Evolutionary conservation across 2,329 filamentous ascomycete genomes (phyloP), one percentile per base, ranked within the genome.

Genomic region (Fusarium kyushuense): DNA sequence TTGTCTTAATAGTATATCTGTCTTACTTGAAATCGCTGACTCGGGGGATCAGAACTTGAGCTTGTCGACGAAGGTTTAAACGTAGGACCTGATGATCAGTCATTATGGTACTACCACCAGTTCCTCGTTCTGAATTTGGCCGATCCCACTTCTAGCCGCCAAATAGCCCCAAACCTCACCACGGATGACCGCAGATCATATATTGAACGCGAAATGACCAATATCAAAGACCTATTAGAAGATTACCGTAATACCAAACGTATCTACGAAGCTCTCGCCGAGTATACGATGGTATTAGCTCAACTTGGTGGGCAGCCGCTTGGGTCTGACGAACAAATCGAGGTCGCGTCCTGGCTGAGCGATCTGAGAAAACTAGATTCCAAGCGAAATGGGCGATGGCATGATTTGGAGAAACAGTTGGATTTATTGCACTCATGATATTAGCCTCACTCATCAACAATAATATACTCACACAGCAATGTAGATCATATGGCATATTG

Each of bases 21-120:
- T 51, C 5, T n/a, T 19, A 23, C 13, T n/a, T 13, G 21, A 46
- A 14, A 29, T 21, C 46, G 30, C 47, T 61, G 33, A 71, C 38
- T 8, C 61, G 55, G n/a, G 55, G n/a, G 63, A 4, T 3, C 49
- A 85, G 96, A 99, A 80, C 84, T 98, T 51, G 84, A 87, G 27
- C 82, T 92, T 42, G 90, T 97, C 27, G 89, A 91, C 56, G 87
- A 90, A 58, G 94, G 92, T 0, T 84, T 98, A 48, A 96, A 94
- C 62, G 92, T 93, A 36, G 94, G 96, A 59, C 94, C 95, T 0
- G 94, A 97, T 71, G 95, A 98, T 76, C 95, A 98, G 76, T 97
- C 94, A 19, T 84, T 97, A 8, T 99, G 96, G 94, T 97, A 96
- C 79, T 98, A 99, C 76, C 94, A 98, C 77, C 92, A 96, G 72